Conservation (phyloP, 176 grass and related monocot genomes). For the Cocos nucifera region DNA sequence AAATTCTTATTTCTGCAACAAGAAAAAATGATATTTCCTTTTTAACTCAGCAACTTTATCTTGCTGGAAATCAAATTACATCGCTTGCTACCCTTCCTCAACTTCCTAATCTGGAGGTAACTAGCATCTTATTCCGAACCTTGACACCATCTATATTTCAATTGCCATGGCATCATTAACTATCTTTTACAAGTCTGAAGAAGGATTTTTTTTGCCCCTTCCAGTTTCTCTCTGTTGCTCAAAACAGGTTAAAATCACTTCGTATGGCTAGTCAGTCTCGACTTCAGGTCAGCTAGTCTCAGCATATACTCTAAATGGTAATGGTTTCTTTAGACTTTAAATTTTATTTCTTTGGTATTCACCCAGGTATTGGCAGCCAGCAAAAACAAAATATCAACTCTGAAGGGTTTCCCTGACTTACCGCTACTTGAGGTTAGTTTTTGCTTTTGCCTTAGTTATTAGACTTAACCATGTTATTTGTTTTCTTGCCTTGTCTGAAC, state of each 20-base stretch:
- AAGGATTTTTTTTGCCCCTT: slow-evolving; percentile 6
- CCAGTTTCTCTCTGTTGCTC: slow-evolving; percentile 91
- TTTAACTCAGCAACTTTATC: slow-evolving; percentile 88
- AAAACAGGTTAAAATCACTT: slow-evolving; percentile 87
- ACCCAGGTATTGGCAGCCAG: slow-evolving; percentile 75
- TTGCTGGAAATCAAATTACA: slow-evolving; percentile 97
- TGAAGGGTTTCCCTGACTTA: slow-evolving; percentile 87
- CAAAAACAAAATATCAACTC: slow-evolving; percentile 94
- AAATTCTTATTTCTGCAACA: not conserved
- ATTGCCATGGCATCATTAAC: not conserved
- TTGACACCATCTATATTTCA: not conserved
- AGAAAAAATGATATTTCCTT: slow-evolving; percentile 28
- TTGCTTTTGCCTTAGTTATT: not conserved
- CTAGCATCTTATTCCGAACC: slow-evolving; percentile 16
- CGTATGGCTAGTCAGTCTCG: slow-evolving; percentile 75
- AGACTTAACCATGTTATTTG: too few relatives aligned
- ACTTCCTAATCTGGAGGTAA: slow-evolving; percentile 97
- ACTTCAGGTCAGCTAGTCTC: slow-evolving; percentile 60
- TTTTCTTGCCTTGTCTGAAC: too few relatives aligned
- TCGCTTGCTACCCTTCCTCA: slow-evolving; percentile 76
- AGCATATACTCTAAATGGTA: not conserved
- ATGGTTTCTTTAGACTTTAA: slow-evolving; percentile 3
- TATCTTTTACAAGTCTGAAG: slow-evolving; percentile 19
- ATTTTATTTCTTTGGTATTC: slow-evolving; percentile 1
- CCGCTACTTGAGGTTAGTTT: slow-evolving; percentile 68